These are phyloP conservation scores for Triticum timopheevii DNA, from an alignment of 176 grass and related monocot species.

Conservation along the genomic window DNA sequence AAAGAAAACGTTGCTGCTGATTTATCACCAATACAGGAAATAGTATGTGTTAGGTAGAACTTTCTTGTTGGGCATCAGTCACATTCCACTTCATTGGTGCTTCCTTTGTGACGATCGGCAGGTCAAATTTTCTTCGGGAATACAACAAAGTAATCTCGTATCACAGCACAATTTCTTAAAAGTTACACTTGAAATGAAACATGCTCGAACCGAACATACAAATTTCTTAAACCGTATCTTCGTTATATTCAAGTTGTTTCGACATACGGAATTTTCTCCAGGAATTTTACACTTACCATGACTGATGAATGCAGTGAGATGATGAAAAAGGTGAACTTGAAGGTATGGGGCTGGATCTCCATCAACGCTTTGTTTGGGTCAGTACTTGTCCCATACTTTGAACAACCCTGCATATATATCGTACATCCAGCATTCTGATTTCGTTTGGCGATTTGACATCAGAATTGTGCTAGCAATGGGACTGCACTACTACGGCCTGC, in stretches of 20 bases:
- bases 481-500: slow-evolving; percentile 48
- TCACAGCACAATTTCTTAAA: background rate
- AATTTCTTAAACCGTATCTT: background rate
- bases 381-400: background rate
- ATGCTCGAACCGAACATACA: background rate
- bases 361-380: slow-evolving; percentile 23
- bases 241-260: background rate
- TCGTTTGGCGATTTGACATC: background rate
- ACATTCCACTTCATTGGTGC: background rate
- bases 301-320: slow-evolving; percentile 23
- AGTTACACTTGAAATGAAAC: background rate
- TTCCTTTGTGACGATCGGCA: background rate
- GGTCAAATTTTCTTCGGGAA: background rate
- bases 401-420: background rate
- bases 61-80: background rate
- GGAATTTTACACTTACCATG: background rate
- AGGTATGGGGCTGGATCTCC: slow-evolving; percentile 8
- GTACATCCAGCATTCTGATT: background rate
- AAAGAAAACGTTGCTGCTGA: background rate
- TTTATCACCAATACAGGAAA: background rate
- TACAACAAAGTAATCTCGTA: background rate
- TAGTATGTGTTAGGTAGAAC: slow-evolving; percentile 14
- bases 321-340: slow-evolving; percentile 25
- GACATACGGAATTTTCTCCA: background rate
- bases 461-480: slow-evolving; percentile 39